Percentiles rank a stretch among this genome's conserved stretches.
Conservation (phyloP, 2,329 filamentous ascomycete species). For the Xylaria sp. region DNA sequence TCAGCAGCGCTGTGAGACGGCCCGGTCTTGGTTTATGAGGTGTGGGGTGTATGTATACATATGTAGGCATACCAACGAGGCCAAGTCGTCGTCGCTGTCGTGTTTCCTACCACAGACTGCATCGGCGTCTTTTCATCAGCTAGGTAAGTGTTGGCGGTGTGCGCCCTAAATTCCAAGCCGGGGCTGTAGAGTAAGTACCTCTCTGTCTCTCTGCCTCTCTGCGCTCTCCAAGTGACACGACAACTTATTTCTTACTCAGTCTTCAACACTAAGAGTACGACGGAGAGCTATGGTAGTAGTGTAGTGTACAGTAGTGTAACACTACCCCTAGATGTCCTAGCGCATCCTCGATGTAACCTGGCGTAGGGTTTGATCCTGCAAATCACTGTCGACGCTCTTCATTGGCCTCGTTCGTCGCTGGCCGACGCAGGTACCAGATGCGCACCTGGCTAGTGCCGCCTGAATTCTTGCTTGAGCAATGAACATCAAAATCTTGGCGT, state of each 20-base stretch:
- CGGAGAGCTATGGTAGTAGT: neutral
- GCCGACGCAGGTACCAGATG: constrained; percentile 46
- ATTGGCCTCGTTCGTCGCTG: constrained; percentile 33
- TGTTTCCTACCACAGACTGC: neutral
- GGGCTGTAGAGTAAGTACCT: neutral
- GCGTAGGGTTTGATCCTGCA: constrained; percentile 33
- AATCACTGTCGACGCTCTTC: constrained; percentile 31
- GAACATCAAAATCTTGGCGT: constrained; percentile 25
- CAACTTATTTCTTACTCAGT: neutral
- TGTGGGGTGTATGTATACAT: neutral
- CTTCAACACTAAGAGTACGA: neutral
- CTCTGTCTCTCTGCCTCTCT: neutral
- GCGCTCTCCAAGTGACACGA: neutral
- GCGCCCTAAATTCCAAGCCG: no score
- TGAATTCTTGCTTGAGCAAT: constrained; percentile 20
- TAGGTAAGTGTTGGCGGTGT: neutral
- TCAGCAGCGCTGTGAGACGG: neutral
- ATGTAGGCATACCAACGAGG: neutral
- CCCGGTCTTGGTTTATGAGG: neutral
- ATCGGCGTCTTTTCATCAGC: neutral
- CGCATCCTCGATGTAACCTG: constrained; percentile 27
- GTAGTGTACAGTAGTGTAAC: neutral
- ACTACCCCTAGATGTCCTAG: constrained; percentile 26
- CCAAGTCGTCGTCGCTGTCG: neutral
- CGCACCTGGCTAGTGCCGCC: constrained; percentile 15